A percentile compares a stretch with the other conserved stretches of the same genome.
Evolutionary conservation across 306 rosid genomes (phyloP).

Genomic region (Vachellia pachyceras): DNA sequence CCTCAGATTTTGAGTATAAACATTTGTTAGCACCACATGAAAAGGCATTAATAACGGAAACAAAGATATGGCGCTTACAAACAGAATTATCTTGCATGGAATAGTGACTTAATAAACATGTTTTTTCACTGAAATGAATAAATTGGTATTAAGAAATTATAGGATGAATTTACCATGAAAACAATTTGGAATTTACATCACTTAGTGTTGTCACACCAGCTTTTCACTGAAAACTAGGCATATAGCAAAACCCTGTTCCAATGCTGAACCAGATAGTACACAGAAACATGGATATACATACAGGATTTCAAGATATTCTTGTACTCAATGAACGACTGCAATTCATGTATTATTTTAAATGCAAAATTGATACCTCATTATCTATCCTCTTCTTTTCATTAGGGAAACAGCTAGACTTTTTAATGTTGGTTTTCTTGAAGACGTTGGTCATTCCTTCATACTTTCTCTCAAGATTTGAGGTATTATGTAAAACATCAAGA

Average conservation of each 20-base stretch:
- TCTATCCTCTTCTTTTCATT: conserved; percentile 17
- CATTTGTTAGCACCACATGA: conserved; percentile 29
- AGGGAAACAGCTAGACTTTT: background rate
- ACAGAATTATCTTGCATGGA: conserved; percentile 16
- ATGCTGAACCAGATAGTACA: conserved; percentile 2
- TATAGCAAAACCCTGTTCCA: conserved; percentile 13
- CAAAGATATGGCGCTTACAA: background rate
- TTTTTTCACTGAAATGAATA: background rate
- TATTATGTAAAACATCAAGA: conserved; percentile 21
- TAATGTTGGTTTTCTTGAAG: conserved; percentile 10
- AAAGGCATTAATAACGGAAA: conserved; percentile 9
- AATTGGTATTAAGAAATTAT: background rate
- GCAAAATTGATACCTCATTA: conserved; percentile 7
- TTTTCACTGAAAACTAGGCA: conserved; percentile 29
- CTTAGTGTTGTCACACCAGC: background rate
- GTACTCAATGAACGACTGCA: background rate
- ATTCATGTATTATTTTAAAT: conserved; percentile 8
- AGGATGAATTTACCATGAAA: background rate
- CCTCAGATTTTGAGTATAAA: conserved; percentile 43
- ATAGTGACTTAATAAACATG: background rate
- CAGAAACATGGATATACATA: background rate
- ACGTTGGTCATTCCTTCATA: conserved; percentile 11
- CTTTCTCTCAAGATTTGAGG: conserved; percentile 10
- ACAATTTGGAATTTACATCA: background rate
- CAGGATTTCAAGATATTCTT: conserved; percentile 10